These are phyloP conservation scores for Gaultheria prostrata DNA, from an alignment of 148 eudicot genomes.

Conservation along the genomic window DNA sequence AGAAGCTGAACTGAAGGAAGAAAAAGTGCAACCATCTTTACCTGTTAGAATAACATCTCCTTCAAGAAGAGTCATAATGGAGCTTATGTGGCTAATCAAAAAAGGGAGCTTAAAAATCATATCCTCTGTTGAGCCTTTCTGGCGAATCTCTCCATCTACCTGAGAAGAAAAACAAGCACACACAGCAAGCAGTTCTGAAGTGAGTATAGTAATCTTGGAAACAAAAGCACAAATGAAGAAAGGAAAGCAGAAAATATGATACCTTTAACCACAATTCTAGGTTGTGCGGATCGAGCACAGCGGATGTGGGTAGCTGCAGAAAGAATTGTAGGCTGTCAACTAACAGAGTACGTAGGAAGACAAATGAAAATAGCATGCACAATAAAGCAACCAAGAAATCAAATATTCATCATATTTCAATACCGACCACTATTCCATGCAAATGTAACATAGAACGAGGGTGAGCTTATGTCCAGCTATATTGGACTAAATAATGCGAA, in stretches of 20 bases:
- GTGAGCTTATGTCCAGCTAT: not conserved
- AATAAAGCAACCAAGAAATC: not conserved
- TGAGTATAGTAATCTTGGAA: not conserved
- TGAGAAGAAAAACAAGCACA: conserved; percentile 22
- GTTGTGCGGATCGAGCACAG: conserved; percentile 80
- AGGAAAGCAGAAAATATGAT: conserved; percentile 2
- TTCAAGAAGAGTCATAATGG: conserved; percentile 87
- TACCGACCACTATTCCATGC: too few species aligned
- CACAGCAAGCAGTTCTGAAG: conserved; percentile 10
- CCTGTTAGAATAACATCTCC: conserved; percentile 98
- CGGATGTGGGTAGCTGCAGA: conserved; percentile 61
- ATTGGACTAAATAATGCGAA: not conserved
- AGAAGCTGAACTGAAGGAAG: not conserved
- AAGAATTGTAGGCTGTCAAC: conserved; percentile 11
- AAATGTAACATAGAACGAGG: not conserved
- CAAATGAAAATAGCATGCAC: not conserved
- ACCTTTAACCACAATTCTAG: conserved; percentile 96
- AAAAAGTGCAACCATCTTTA: conserved; percentile 13
- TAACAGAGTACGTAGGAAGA: not conserved
- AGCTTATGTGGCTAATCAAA: conserved; percentile 92
- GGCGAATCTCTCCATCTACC: conserved; percentile 92
- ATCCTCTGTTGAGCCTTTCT: conserved; percentile 84
- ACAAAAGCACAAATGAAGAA: not conserved
- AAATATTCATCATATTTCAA: not conserved
- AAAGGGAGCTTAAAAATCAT: conserved; percentile 92